Percentiles rank a stretch among this genome's conserved stretches.
Conservation (phyloP, 179 eudicot genomes). For the Amaranthus tricolor region DNA sequence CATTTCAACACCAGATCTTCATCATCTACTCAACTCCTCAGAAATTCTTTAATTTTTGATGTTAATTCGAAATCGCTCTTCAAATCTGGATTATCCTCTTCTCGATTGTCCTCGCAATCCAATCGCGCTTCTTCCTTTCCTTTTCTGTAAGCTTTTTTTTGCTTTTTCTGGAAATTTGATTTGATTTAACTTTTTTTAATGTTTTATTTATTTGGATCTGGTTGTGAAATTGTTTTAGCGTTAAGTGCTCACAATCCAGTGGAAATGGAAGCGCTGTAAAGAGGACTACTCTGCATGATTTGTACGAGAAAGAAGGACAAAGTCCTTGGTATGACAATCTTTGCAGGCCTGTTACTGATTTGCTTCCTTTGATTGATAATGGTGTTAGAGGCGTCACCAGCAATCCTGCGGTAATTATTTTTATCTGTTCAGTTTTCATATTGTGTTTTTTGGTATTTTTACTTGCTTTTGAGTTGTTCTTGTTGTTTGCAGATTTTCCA, state of each 20-base stretch:
- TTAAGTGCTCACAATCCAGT: slow-evolving; percentile 55
- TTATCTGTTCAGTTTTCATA: background rate
- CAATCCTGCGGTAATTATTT: slow-evolving; percentile 75
- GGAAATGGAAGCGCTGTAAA: slow-evolving; percentile 63
- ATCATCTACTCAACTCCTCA: background rate
- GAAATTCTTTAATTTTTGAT: background rate
- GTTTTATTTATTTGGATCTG: too few species aligned
- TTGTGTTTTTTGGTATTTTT: background rate
- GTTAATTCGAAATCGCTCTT: background rate
- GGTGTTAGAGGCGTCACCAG: slow-evolving; percentile 99
- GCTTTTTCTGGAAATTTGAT: background rate
- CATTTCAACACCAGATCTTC: slow-evolving; percentile 2
- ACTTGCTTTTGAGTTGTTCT: background rate
- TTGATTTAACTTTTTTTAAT: background rate
- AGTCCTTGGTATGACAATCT: slow-evolving; percentile 98
- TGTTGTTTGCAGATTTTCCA: slow-evolving; percentile 73
- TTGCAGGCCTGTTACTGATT: slow-evolving; percentile 92
- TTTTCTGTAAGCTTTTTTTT: slow-evolving; percentile 19
- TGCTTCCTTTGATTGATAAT: slow-evolving; percentile 69
- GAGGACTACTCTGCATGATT: slow-evolving; percentile 80
- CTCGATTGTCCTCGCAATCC: slow-evolving; percentile 18
- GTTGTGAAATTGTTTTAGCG: slow-evolving; percentile 22
- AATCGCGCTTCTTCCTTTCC: slow-evolving; percentile 19
- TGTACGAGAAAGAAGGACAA: slow-evolving; percentile 88
- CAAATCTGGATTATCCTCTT: slow-evolving; percentile 18